Evolutionary conservation across 306 rosid genomes (phyloP).

Genomic region (Hylodesmum podocarpum): DNA sequence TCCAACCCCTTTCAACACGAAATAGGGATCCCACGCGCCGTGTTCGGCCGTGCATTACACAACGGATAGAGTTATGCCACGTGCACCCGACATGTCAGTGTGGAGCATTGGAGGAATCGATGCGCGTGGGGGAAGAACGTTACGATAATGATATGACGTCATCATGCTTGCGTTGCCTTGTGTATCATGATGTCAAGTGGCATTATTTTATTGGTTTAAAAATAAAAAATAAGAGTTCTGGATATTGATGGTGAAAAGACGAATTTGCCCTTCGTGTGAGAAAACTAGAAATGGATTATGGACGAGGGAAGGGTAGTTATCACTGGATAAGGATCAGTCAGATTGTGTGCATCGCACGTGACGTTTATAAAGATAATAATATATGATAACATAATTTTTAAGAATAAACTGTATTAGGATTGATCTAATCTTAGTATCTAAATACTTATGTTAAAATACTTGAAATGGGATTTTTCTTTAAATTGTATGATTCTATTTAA

Average conservation of each 20-base stretch:
- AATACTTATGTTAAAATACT: too few relatives aligned
- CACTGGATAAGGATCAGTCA: neutral
- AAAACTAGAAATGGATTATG: neutral
- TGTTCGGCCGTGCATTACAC: accelerated
- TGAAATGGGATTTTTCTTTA: too few relatives aligned
- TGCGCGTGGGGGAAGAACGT: neutral
- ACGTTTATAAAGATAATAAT: neutral
- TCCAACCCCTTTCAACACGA: neutral
- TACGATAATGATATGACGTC: neutral
- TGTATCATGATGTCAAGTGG: neutral
- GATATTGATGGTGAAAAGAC: neutral
- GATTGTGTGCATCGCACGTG: neutral
- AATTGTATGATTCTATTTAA: too few relatives aligned
- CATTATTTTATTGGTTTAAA: neutral
- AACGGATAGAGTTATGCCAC: neutral
- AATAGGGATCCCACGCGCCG: neutral
- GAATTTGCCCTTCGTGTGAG: neutral
- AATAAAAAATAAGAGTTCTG: neutral
- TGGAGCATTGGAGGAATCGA: neutral
- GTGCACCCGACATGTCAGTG: neutral
- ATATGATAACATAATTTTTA: too few relatives aligned
- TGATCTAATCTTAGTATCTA: too few relatives aligned
- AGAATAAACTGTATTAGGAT: too few relatives aligned
- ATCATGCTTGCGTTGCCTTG: accelerated
- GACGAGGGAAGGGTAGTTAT: neutral